phyloP scores from a whole-genome alignment of 306 rosid genomes.

The Ormosia emarginata region DNA sequence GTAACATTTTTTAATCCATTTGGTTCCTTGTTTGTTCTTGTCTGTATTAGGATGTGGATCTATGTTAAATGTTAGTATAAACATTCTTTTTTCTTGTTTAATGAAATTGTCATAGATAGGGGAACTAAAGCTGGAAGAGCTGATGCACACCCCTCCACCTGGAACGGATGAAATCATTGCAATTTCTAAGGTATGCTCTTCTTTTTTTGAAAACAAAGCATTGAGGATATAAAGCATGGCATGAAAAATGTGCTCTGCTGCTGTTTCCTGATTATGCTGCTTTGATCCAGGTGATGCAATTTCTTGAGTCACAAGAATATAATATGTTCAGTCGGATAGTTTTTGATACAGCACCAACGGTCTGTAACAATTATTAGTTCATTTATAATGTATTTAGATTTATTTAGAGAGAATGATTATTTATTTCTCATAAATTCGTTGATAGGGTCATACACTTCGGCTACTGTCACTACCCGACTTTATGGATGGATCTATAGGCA shows the following conservation, averaged over 20 bases:
- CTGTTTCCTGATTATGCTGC: constrained; percentile 22
- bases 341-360: constrained; percentile 93
- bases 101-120: constrained; percentile 49
- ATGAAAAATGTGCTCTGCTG: neutral
- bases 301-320: constrained; percentile 75
- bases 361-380: constrained; percentile 10
- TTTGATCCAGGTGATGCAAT: constrained; percentile 74
- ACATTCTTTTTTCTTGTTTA: constrained; percentile 22
- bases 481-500: constrained; percentile 79
- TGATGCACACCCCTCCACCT: constrained; percentile 78
- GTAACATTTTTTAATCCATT: neutral
- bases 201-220: neutral
- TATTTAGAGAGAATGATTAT: neutral
- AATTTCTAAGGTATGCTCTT: constrained; percentile 55
- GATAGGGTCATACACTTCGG: constrained; percentile 83
- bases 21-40: neutral
- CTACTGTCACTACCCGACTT: constrained; percentile 82
- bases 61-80: neutral
- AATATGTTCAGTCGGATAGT: constrained; percentile 73
- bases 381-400: neutral
- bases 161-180: constrained; percentile 86
- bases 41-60: neutral
- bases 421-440: neutral
- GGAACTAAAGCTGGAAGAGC: constrained; percentile 77
- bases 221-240: neutral